These are phyloP conservation scores for Candida adriatica DNA, from an alignment of 805 yeast genomes.

Conservation along the genomic window DNA sequence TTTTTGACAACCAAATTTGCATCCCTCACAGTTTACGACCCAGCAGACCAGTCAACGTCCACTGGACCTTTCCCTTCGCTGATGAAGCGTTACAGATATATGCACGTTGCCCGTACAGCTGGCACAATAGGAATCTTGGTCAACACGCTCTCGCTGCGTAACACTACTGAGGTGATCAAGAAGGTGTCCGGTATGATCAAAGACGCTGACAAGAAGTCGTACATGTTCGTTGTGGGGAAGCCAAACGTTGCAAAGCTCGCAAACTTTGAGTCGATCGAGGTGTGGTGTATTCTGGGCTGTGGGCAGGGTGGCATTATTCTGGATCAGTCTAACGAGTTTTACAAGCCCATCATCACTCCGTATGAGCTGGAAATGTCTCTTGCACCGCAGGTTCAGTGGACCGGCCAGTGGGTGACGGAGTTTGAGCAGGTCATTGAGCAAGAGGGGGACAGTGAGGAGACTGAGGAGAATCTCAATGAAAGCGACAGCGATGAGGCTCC, in stretches of 20 bases:
- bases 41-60: constrained; percentile 25
- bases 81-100: constrained; percentile 75
- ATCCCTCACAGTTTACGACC: constrained; percentile 44
- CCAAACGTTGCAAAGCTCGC: constrained; percentile 97
- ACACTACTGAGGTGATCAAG: constrained; percentile 63
- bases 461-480: constrained; percentile 15
- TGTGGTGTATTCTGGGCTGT: constrained; percentile 94
- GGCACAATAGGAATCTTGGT: constrained; percentile 89
- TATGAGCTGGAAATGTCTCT: constrained; percentile 83
- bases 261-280: constrained; percentile 87
- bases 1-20: constrained; percentile 67
- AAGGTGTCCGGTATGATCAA: constrained; percentile 53
- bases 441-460: constrained; percentile 23
- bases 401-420: constrained; percentile 88
- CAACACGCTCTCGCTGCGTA: constrained; percentile 77
- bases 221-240: constrained; percentile 93
- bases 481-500: constrained; percentile 52
- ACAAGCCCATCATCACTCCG: constrained; percentile 89
- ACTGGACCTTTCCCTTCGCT: constrained; percentile 72
- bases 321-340: constrained; percentile 73
- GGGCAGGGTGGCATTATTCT: constrained; percentile 88
- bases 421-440: constrained; percentile 48
- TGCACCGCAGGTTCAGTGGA: constrained; percentile 73
- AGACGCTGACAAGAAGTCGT: constrained; percentile 82
- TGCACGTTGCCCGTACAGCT: constrained; percentile 86